Conservation (phyloP, 495 filamentous ascomycete genomes). For the Annulohypoxylon stygium region DNA sequence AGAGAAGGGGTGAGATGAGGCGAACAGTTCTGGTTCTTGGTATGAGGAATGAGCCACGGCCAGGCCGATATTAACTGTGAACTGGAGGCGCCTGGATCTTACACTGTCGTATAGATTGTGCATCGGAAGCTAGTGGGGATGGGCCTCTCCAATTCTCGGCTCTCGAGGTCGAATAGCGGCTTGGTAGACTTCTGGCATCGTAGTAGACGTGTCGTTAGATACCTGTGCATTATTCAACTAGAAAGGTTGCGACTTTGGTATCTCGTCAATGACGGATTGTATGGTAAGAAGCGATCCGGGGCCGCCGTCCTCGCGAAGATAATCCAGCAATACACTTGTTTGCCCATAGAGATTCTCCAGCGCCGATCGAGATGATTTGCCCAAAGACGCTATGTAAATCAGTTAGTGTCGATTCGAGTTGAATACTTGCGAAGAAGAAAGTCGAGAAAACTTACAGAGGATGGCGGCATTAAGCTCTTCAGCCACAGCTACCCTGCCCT, state of each 20-base stretch:
- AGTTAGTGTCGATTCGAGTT: conserved; percentile 37
- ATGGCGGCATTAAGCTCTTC: conserved; percentile 97
- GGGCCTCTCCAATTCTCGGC: not conserved
- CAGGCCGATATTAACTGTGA: not conserved
- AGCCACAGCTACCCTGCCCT: conserved; percentile 81
- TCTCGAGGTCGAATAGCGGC: not conserved
- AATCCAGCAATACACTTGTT: conserved; percentile 84
- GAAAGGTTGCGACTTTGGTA: conserved; percentile 52
- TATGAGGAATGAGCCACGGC: not conserved
- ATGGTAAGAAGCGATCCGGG: conserved; percentile 91
- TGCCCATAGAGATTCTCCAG: conserved; percentile 90
- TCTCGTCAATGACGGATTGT: conserved; percentile 69
- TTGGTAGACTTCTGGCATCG: not conserved
- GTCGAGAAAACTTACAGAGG: conserved; percentile 71
- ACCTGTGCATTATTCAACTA: conserved; percentile 18
- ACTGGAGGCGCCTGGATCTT: not conserved
- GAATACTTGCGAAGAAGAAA: conserved; percentile 9
- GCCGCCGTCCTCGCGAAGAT: conserved; percentile 85
- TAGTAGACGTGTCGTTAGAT: not conserved
- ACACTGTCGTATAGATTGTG: conserved; percentile 20
- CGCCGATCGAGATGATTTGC: conserved; percentile 88
- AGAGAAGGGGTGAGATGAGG: not conserved
- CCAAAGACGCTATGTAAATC: conserved; percentile 77
- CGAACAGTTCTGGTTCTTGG: not conserved
- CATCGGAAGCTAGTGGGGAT: conserved; percentile 20